Evolutionary conservation across 2,329 filamentous ascomycete genomes (phyloP).

Genomic region (Hypoxylon sp.): DNA sequence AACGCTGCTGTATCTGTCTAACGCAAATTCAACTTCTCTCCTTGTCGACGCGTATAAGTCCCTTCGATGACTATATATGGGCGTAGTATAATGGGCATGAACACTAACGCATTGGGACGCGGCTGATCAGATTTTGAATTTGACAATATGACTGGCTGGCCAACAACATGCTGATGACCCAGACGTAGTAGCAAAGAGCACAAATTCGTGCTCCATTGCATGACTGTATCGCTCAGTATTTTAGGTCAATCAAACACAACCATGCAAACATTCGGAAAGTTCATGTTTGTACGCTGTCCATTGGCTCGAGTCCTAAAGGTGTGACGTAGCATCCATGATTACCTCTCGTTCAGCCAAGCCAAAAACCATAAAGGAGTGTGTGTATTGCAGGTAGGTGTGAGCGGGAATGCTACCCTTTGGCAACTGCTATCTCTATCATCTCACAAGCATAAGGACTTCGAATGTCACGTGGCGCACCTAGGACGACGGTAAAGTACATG

Average conservation of each 20-base stretch:
- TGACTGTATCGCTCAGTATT: background rate
- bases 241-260: slow-evolving; percentile 1
- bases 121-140: background rate
- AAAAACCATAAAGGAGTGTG: background rate
- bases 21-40: background rate
- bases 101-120: background rate
- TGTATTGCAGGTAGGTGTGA: background rate
- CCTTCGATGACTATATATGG: background rate
- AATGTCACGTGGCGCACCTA: no score
- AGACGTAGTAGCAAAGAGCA: background rate
- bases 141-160: background rate
- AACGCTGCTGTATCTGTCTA: background rate
- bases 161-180: background rate
- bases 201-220: background rate
- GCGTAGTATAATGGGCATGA: background rate
- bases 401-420: background rate
- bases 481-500: no score
- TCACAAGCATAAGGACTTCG: no score
- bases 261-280: background rate
- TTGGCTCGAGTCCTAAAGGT: background rate
- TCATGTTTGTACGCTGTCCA: background rate
- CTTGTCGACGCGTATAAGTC: background rate
- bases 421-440: background rate
- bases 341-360: background rate
- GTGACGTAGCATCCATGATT: background rate